phyloP scores from a whole-genome alignment of 306 rosid genomes.

The Hippophae tibetana region DNA sequence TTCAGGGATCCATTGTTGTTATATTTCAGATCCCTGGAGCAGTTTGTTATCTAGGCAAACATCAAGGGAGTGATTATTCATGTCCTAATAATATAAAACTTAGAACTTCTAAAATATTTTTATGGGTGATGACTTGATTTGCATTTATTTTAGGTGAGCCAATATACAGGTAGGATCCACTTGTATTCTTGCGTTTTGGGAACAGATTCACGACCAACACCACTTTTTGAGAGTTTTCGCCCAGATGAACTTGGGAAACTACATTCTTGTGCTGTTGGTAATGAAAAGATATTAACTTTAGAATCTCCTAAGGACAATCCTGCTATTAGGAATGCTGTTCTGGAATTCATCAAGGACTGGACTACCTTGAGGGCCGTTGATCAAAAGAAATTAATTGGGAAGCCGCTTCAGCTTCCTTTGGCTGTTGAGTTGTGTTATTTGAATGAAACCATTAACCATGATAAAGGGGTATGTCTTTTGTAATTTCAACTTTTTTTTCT shows the following conservation, averaged over 20 bases:
- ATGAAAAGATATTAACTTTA: conserved; percentile 19
- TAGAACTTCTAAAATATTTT: too few species aligned
- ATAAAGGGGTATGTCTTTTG: conserved; percentile 39
- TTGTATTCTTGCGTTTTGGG: conserved; percentile 71
- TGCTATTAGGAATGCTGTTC: conserved; percentile 36
- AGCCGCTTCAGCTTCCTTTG: conserved; percentile 84
- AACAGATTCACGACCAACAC: conserved; percentile 68
- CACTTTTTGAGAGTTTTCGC: conserved; percentile 66
- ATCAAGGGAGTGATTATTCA: too few species aligned
- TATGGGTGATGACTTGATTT: background rate
- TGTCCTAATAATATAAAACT: too few species aligned
- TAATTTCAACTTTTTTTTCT: conserved; percentile 19
- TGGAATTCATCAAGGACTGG: conserved; percentile 66
- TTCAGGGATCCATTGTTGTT: too few species aligned
- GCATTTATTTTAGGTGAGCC: conserved; percentile 60
- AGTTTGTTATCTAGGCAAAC: too few species aligned
- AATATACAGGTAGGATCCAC: conserved; percentile 87
- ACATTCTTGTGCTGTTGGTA: conserved; percentile 31
- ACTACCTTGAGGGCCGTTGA: conserved; percentile 69
- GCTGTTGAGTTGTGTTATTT: conserved; percentile 66
- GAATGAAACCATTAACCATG: conserved; percentile 67
- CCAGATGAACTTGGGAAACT: conserved; percentile 70
- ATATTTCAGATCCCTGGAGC: too few species aligned
- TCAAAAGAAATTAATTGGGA: conserved; percentile 65
- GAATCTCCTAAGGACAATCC: conserved; percentile 36